A percentile compares a stretch with the other conserved stretches of the same genome.
phyloP scores from a whole-genome alignment of 495 filamentous ascomycete genomes.

The Talaromyces nanjingensis region DNA sequence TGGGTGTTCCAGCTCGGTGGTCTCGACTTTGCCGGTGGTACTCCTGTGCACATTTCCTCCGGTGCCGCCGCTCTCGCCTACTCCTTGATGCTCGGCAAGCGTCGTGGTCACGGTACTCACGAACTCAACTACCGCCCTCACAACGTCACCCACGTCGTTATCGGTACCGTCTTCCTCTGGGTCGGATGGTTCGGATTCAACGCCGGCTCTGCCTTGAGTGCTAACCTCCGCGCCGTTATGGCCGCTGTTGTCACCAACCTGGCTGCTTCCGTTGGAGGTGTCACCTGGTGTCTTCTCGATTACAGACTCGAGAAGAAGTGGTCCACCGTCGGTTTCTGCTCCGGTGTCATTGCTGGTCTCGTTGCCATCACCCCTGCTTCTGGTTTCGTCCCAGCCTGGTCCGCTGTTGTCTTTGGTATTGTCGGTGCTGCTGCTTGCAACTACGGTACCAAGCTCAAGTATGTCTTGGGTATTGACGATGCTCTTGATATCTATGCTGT shows the following conservation, averaged over 20 bases:
- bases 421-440: conserved; percentile 82
- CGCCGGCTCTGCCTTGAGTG: conserved; percentile 81
- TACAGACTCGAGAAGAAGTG: conserved; percentile 92
- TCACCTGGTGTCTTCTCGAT: conserved; percentile 94
- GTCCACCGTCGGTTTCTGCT: conserved; percentile 96
- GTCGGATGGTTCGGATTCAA: conserved; percentile 99
- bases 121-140: conserved; percentile 95
- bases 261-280: conserved; percentile 63
- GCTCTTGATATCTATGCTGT: conserved; percentile 93
- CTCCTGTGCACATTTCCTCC: conserved; percentile 91
- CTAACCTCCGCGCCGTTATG: conserved; percentile 73
- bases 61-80: conserved; percentile 86
- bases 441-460: conserved; percentile 96
- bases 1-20: conserved; percentile 83
- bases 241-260: conserved; percentile 52
- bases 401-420: conserved; percentile 84
- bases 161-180: conserved; percentile 98
- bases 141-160: conserved; percentile 94
- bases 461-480: conserved; percentile 77
- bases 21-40: conserved; percentile 93
- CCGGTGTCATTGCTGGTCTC: conserved; percentile 84
- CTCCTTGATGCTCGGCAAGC: conserved; percentile 76
- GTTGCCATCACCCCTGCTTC: conserved; percentile 92
- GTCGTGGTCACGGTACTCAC: conserved; percentile 75
- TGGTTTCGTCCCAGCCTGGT: conserved; percentile 86